Evolutionary conservation across 1,284 basidiomycete genomes (phyloP).

Genomic region (Tremellales sp.): DNA sequence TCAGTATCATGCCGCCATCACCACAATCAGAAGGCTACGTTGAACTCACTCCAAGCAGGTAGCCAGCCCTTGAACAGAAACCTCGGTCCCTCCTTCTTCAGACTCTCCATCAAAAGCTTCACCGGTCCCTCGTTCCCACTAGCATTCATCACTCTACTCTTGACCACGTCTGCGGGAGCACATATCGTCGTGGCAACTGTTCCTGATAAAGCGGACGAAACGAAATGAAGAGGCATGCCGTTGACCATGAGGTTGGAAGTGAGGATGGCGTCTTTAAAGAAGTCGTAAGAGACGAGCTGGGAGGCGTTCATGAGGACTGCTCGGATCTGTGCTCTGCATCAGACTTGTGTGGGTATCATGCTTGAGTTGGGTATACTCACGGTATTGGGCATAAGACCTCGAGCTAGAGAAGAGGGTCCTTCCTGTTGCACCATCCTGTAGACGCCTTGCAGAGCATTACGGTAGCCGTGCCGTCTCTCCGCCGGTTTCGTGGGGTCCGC

Average conservation of each 20-base stretch:
- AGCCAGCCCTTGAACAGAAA: constrained; percentile 57
- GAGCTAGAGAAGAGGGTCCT: constrained; percentile 48
- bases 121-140: constrained; percentile 26
- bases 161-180: constrained; percentile 52
- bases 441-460: constrained; percentile 50
- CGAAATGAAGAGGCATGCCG: constrained; percentile 52
- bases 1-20: background rate
- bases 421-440: constrained; percentile 51
- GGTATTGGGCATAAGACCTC: constrained; percentile 53
- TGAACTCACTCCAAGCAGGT: constrained; percentile 51
- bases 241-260: constrained; percentile 44
- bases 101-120: constrained; percentile 19
- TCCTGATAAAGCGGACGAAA: constrained; percentile 52
- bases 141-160: constrained; percentile 52
- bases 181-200: constrained; percentile 55
- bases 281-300: constrained; percentile 54
- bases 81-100: constrained; percentile 40
- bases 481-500: constrained; percentile 42
- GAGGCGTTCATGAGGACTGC: constrained; percentile 55
- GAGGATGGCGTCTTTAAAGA: constrained; percentile 53
- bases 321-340: constrained; percentile 36
- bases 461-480: constrained; percentile 37
- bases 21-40: background rate
- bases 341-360: background rate
- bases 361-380: constrained; percentile 29